A percentile compares a stretch with the other conserved stretches of the same genome.
phyloP scores from a whole-genome alignment of 148 eudicot genomes.

The Euryodendron excelsum region DNA sequence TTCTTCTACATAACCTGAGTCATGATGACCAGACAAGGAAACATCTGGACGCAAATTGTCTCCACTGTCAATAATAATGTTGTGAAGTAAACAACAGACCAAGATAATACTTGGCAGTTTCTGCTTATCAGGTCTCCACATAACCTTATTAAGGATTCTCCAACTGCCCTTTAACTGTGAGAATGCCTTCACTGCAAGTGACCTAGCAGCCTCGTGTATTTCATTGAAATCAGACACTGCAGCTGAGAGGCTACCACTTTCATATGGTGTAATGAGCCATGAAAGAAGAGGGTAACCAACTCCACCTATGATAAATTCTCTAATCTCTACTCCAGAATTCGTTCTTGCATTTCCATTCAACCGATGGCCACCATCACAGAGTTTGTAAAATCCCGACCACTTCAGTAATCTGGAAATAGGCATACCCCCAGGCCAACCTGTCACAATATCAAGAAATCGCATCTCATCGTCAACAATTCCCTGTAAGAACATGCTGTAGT shows the following conservation, averaged over 20 bases:
- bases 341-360: conserved; percentile 45
- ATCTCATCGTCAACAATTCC: conserved; percentile 77
- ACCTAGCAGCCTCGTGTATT: conserved; percentile 63
- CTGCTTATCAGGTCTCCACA: conserved; percentile 98
- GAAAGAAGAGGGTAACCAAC: conserved; percentile 80
- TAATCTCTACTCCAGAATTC: conserved; percentile 38
- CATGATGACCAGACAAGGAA: conserved; percentile 63
- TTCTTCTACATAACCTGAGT: conserved; percentile 55
- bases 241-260: conserved; percentile 21
- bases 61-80: conserved; percentile 74
- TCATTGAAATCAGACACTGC: conserved; percentile 32
- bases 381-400: conserved; percentile 74
- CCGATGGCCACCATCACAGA: conserved; percentile 66
- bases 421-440: conserved; percentile 98
- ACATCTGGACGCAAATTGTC: conserved; percentile 57
- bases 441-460: conserved; percentile 92
- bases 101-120: conserved; percentile 88
- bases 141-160: conserved; percentile 92
- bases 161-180: conserved; percentile 77
- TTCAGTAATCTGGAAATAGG: conserved; percentile 56
- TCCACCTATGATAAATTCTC: conserved; percentile 79
- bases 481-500: conserved; percentile 88
- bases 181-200: conserved; percentile 66
- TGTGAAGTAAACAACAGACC: conserved; percentile 94
- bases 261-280: conserved; percentile 79